Conservation (phyloP, 1,139 yeast species). For the Suhomyces ambrosiae region DNA sequence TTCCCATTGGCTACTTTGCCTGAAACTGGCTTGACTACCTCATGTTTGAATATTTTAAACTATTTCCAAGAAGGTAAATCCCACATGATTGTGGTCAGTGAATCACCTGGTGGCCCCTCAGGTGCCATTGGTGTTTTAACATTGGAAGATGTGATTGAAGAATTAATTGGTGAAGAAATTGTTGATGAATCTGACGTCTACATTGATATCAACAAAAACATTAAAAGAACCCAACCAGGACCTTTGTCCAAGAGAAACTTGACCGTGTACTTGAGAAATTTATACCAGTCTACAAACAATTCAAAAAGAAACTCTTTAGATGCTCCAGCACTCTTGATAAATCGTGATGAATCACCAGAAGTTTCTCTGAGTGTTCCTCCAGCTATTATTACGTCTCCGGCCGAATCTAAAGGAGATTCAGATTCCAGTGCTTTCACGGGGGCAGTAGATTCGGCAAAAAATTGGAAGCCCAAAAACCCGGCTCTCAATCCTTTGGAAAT, state of each 20-base stretch:
- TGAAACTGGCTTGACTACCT: conserved; percentile 88
- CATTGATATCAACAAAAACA: conserved; percentile 85
- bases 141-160: conserved; percentile 95
- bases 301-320: conserved; percentile 47
- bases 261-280: conserved; percentile 65
- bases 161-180: conserved; percentile 95
- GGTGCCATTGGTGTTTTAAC: conserved; percentile 94
- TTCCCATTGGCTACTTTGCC: conserved; percentile 96
- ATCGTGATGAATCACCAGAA: conserved; percentile 9
- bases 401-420: background rate
- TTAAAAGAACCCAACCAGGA: conserved; percentile 81
- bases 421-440: conserved; percentile 10
- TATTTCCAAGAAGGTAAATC: conserved; percentile 98
- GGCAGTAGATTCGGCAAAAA: conserved; percentile 23
- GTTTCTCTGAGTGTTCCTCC: background rate
- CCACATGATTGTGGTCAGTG: conserved; percentile 94
- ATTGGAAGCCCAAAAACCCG: conserved; percentile 62
- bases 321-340: conserved; percentile 15
- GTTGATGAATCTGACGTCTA: conserved; percentile 97
- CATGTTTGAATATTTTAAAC: conserved; percentile 89
- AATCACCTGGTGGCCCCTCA: conserved; percentile 79
- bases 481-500: conserved; percentile 84
- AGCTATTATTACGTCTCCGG: background rate
- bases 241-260: conserved; percentile 76
- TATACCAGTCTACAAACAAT: conserved; percentile 44